These are phyloP conservation scores for Fusarium marasasianum DNA, from an alignment of 2,329 filamentous ascomycete species.

Conservation along the genomic window DNA sequence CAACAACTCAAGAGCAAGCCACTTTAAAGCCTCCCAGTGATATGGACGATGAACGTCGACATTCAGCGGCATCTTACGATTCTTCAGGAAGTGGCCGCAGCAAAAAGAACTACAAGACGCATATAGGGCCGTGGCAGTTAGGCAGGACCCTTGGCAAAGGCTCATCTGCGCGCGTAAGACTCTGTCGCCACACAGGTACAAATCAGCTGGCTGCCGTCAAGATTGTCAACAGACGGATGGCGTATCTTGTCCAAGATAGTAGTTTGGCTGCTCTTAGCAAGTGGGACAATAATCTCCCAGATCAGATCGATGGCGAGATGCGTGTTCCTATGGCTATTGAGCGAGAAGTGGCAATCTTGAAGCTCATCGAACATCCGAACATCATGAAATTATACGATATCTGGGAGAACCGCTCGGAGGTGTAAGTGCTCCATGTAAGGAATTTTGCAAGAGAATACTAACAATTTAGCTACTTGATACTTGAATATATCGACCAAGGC, in stretches of 20 bases:
- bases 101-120: conserved; percentile 67
- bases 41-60: conserved; percentile 49
- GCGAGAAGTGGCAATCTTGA: conserved; percentile 95
- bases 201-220: conserved; percentile 90
- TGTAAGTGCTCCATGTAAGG: conserved; percentile 67
- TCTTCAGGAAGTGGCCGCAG: conserved; percentile 53
- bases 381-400: conserved; percentile 96
- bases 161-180: conserved; percentile 85
- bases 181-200: conserved; percentile 82
- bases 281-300: conserved; percentile 68
- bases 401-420: conserved; percentile 95
- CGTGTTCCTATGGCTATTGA: conserved; percentile 89
- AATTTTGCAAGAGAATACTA: background rate
- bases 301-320: conserved; percentile 67
- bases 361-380: conserved; percentile 92
- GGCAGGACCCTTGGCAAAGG: conserved; percentile 90
- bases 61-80: conserved; percentile 54
- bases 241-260: conserved; percentile 82
- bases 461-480: conserved; percentile 80
- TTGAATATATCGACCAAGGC: conserved; percentile 84
- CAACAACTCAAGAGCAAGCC: conserved; percentile 27
- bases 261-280: conserved; percentile 86
- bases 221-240: conserved; percentile 87
- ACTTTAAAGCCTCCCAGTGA: conserved; percentile 44
- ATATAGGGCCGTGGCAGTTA: conserved; percentile 93